Conservation (phyloP, 2,329 filamentous ascomycete genomes). For the Akanthomyces uredinophilus region DNA sequence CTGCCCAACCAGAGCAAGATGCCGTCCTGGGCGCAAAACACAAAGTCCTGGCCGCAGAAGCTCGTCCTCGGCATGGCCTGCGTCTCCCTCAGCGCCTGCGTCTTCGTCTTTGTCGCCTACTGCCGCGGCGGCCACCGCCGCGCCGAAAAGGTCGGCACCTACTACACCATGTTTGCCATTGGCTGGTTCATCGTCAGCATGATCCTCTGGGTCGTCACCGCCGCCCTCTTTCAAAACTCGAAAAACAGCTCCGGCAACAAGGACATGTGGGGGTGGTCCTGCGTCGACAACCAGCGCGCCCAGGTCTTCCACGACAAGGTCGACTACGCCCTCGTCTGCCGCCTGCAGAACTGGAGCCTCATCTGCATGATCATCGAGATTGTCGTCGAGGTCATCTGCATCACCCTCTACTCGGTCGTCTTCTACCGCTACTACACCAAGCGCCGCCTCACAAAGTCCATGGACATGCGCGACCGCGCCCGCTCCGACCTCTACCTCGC, state of each 20-base stretch:
- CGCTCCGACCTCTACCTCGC: slow-evolving; percentile 93
- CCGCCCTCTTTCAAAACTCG: slow-evolving; percentile 74
- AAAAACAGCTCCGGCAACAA: slow-evolving; percentile 66
- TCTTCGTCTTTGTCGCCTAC: slow-evolving; percentile 79
- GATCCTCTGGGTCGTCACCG: slow-evolving; percentile 85
- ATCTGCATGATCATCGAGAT: slow-evolving; percentile 98
- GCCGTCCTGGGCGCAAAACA: slow-evolving; percentile 76
- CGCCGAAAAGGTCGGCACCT: slow-evolving; percentile 88
- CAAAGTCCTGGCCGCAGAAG: slow-evolving; percentile 84
- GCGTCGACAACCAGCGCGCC: slow-evolving; percentile 77
- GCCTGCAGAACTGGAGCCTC: slow-evolving; percentile 88
- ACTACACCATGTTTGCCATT: slow-evolving; percentile 92
- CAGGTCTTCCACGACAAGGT: slow-evolving; percentile 75
- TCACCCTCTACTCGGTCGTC: slow-evolving; percentile 86
- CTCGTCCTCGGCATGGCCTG: slow-evolving; percentile 73
- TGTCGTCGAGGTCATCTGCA: slow-evolving; percentile 85
- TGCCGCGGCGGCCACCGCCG: slow-evolving; percentile 81
- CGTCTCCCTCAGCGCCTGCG: slow-evolving; percentile 72
- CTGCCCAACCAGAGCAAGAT: slow-evolving; percentile 74
- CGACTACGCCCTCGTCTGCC: slow-evolving; percentile 85
- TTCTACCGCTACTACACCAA: slow-evolving; percentile 99
- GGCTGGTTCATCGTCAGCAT: slow-evolving; percentile 92
- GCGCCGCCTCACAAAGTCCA: slow-evolving; percentile 89
- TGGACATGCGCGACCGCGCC: slow-evolving; percentile 91
- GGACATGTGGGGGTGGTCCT: slow-evolving; percentile 99